Conservation (phyloP, 441 rosid species). For the Pelargonium fulgidum region DNA sequence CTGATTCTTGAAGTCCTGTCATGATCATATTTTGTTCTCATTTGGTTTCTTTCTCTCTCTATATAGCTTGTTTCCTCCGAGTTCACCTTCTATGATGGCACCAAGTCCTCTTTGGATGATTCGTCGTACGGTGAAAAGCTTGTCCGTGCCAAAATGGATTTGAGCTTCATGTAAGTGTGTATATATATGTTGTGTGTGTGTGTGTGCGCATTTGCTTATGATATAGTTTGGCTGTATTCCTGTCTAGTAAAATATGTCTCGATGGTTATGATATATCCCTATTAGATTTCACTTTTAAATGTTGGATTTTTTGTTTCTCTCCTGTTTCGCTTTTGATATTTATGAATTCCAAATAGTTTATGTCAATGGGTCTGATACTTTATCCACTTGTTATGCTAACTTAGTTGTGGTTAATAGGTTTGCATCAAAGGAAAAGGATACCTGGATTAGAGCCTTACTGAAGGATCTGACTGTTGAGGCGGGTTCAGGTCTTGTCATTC, state of each 20-base stretch:
- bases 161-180: conserved; percentile 86
- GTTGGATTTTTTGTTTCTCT: too few relatives aligned
- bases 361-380: too few relatives aligned
- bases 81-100: conserved; percentile 93
- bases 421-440: conserved; percentile 93
- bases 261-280: not conserved
- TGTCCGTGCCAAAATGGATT: conserved; percentile 89
- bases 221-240: not conserved
- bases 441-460: conserved; percentile 81
- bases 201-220: not conserved
- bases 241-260: not conserved
- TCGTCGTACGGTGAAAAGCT: conserved; percentile 83
- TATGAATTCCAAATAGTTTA: too few relatives aligned
- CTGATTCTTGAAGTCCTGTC: conserved; percentile 17
- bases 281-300: not conserved
- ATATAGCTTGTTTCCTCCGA: conserved; percentile 89
- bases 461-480: conserved; percentile 89
- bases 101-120: conserved; percentile 84
- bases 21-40: conserved; percentile 6
- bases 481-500: conserved; percentile 94
- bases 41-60: conserved; percentile 19
- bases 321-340: too few relatives aligned
- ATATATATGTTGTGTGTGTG: too few relatives aligned
- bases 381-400: not conserved
- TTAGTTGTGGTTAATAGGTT: conserved; percentile 41